phyloP scores from a whole-genome alignment of 345 rosid species.

The Leavenworthia alabamica region DNA sequence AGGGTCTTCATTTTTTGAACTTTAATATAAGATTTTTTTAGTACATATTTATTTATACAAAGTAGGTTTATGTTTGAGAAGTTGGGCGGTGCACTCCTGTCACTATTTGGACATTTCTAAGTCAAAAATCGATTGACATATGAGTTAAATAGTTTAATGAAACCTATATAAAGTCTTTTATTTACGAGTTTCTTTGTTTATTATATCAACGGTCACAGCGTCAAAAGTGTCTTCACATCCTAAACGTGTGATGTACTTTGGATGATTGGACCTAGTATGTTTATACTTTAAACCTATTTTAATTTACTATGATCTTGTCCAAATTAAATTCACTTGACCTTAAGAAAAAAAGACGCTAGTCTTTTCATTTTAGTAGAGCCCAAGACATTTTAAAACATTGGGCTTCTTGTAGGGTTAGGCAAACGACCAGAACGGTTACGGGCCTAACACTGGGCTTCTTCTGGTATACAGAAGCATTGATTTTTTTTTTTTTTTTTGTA shows the following conservation, averaged over 20 bases:
- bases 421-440: no score
- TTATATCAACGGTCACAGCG: constrained; percentile 2
- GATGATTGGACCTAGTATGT: no score
- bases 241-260: neutral
- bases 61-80: neutral
- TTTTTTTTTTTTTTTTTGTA: no score
- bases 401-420: no score
- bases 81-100: neutral
- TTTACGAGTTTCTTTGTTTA: neutral
- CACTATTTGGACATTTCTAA: neutral
- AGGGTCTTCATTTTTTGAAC: neutral
- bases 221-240: neutral
- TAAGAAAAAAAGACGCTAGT: no score
- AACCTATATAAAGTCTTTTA: neutral
- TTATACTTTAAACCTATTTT: no score
- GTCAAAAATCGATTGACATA: neutral
- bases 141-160: neutral
- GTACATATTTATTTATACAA: no score
- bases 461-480: neutral
- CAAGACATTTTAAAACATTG: no score
- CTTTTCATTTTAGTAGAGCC: no score
- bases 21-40: no score
- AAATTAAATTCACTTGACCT: no score
- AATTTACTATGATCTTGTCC: no score
- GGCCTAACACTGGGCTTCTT: neutral